These are phyloP conservation scores for Eucalyptus erythrocorys DNA, from an alignment of 345 rosid species.

Conservation along the genomic window DNA sequence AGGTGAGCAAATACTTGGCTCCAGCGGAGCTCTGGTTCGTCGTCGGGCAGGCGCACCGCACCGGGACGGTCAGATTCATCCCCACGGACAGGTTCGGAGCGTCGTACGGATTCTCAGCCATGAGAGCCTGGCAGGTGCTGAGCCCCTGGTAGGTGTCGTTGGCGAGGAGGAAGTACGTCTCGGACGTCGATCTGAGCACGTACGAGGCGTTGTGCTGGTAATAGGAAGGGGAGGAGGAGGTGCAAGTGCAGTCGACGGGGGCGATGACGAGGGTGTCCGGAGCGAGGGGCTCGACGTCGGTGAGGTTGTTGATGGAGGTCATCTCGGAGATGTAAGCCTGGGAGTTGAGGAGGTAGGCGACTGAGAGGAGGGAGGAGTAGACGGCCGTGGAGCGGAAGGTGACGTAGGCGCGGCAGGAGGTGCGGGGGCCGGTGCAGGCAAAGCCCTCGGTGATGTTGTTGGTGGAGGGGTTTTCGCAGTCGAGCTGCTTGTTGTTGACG, in stretches of 20 bases:
- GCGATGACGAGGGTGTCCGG: constrained; percentile 19
- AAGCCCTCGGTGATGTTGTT: constrained; percentile 36
- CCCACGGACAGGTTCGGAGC: constrained; percentile 5
- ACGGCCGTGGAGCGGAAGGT: constrained; percentile 55
- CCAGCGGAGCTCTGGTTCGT: constrained; percentile 37
- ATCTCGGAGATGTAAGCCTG: constrained; percentile 12
- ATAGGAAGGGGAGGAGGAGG: constrained; percentile 8
- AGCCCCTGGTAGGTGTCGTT: constrained; percentile 82
- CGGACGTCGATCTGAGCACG: neutral
- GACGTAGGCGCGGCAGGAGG: constrained; percentile 54
- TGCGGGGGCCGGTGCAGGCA: constrained; percentile 29
- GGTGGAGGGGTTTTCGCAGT: constrained; percentile 10
- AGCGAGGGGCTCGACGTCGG: constrained; percentile 21
- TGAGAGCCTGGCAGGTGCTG: constrained; percentile 79
- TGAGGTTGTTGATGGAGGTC: constrained; percentile 45
- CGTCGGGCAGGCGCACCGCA: constrained; percentile 84
- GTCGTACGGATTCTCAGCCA: constrained; percentile 38
- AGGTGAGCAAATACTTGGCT: constrained; percentile 42
- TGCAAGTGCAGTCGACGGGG: constrained; percentile 65
- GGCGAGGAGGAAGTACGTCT: constrained; percentile 48
- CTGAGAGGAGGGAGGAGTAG: constrained; percentile 26
- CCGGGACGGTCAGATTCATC: constrained; percentile 33
- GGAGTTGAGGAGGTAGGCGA: constrained; percentile 30
- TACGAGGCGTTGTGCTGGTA: constrained; percentile 72
- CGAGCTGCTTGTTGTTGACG: constrained; percentile 44